A percentile compares a stretch with the other conserved stretches of the same genome.
These are phyloP conservation scores for Coffea canephora DNA, from an alignment of 257 asterid species.

Conservation along the genomic window DNA sequence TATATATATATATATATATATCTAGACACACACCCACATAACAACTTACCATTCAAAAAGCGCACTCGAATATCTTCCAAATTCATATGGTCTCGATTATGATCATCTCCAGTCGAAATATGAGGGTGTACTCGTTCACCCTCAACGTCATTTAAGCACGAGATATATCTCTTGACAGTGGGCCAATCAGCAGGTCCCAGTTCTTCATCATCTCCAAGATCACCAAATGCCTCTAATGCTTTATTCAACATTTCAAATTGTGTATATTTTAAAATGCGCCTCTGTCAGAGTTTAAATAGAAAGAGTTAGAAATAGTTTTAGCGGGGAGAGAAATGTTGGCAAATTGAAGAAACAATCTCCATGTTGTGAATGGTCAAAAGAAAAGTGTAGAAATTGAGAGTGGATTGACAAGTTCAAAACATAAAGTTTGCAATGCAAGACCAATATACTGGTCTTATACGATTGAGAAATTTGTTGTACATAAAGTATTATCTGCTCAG, in stretches of 20 bases:
- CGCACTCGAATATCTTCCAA: conserved; percentile 80
- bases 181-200: conserved; percentile 96
- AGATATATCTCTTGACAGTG: conserved; percentile 70
- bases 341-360: background rate
- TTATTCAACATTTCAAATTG: conserved; percentile 91
- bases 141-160: conserved; percentile 61
- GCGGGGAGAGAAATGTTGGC: background rate
- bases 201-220: conserved; percentile 96
- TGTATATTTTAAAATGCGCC: conserved; percentile 71
- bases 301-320: background rate
- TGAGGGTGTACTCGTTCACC: conserved; percentile 74
- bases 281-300: conserved; percentile 40
- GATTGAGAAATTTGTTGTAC: background rate
- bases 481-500: background rate
- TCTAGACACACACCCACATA: background rate
- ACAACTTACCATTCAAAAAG: conserved; percentile 70
- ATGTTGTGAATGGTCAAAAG: background rate
- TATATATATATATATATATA: conserved; percentile 4
- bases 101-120: conserved; percentile 45
- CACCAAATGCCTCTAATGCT: conserved; percentile 88
- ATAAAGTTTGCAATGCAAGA: background rate
- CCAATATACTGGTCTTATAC: background rate
- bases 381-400: background rate
- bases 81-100: conserved; percentile 50
- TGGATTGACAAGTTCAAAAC: too few species aligned